Conservation (phyloP, 805 yeast genomes). For the Yamadazyma insecticola region DNA sequence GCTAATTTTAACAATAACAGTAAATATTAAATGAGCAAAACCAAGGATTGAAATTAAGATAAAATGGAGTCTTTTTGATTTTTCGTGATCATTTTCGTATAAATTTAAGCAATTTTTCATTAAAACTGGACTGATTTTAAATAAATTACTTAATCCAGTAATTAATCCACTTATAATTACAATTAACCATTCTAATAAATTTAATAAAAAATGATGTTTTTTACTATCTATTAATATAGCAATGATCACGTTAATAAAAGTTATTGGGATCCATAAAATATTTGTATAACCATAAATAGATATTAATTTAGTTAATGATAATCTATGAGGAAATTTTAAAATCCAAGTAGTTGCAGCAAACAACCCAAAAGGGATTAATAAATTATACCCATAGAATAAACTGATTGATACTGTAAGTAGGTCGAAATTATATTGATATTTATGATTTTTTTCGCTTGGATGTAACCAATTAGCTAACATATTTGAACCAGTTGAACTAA, state of each 20-base stretch:
- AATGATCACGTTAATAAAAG: constrained; percentile 54
- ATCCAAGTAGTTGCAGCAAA: constrained; percentile 50
- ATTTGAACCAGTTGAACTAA: constrained; percentile 67
- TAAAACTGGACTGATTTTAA: constrained; percentile 40
- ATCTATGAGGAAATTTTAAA: constrained; percentile 45
- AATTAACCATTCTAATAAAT: constrained; percentile 59
- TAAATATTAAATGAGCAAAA: constrained; percentile 51
- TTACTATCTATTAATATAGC: constrained; percentile 42
- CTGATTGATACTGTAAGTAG: constrained; percentile 64
- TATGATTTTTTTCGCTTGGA: constrained; percentile 29
- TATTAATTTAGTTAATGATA: constrained; percentile 56
- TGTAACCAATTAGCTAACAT: constrained; percentile 54
- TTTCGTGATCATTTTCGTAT: constrained; percentile 22
- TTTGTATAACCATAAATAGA: constrained; percentile 85
- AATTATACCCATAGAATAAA: constrained; percentile 72
- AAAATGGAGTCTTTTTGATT: constrained; percentile 28
- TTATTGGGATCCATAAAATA: constrained; percentile 81
- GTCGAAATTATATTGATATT: constrained; percentile 57
- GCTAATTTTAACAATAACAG: constrained; percentile 59
- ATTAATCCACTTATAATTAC: constrained; percentile 56
- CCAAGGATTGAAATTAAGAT: constrained; percentile 38
- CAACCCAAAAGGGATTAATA: constrained; percentile 55
- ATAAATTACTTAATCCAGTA: constrained; percentile 52
- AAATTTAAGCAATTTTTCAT: constrained; percentile 30
- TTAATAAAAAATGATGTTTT: constrained; percentile 32